These are phyloP conservation scores for Pholiota conissans DNA, from an alignment of 768 basidiomycete species.

Conservation along the genomic window DNA sequence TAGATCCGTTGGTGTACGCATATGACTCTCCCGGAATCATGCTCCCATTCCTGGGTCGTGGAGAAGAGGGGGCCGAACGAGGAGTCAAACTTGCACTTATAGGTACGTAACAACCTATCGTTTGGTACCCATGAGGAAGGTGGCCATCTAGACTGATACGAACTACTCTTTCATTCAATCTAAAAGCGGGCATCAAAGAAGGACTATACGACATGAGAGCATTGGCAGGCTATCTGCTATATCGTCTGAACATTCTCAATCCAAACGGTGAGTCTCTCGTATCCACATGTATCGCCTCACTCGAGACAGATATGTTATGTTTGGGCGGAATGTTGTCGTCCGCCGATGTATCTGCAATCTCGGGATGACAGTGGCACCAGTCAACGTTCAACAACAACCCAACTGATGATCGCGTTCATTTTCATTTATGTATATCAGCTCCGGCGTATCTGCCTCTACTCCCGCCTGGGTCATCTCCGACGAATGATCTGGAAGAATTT, in stretches of 20 bases:
- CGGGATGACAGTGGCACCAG: not conserved
- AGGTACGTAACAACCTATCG: conserved; percentile 53
- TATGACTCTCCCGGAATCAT: conserved; percentile 97
- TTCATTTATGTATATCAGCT: conserved; percentile 37
- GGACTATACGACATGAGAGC: conserved; percentile 84
- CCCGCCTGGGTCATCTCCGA: conserved; percentile 54
- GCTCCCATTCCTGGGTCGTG: conserved; percentile 90
- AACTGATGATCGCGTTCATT: conserved; percentile 7
- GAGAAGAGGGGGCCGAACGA: conserved; percentile 83
- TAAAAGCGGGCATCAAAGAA: conserved; percentile 90
- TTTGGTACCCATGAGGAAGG: not conserved
- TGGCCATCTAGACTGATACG: conserved; percentile 11
- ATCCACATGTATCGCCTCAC: conserved; percentile 4
- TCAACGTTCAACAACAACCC: not conserved
- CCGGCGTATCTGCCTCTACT: conserved; percentile 71
- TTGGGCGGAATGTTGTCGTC: not conserved
- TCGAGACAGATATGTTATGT: not conserved
- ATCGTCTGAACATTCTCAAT: conserved; percentile 78
- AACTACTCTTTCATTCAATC: conserved; percentile 14
- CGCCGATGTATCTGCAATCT: not conserved
- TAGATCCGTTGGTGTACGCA: conserved; percentile 85
- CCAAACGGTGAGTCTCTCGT: conserved; percentile 55
- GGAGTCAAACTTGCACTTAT: conserved; percentile 93
- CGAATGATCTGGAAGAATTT: conserved; percentile 62
- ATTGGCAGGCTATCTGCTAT: conserved; percentile 84